Conservation (phyloP, 2,329 filamentous ascomycete genomes). For the Claviceps arundinis region DNA sequence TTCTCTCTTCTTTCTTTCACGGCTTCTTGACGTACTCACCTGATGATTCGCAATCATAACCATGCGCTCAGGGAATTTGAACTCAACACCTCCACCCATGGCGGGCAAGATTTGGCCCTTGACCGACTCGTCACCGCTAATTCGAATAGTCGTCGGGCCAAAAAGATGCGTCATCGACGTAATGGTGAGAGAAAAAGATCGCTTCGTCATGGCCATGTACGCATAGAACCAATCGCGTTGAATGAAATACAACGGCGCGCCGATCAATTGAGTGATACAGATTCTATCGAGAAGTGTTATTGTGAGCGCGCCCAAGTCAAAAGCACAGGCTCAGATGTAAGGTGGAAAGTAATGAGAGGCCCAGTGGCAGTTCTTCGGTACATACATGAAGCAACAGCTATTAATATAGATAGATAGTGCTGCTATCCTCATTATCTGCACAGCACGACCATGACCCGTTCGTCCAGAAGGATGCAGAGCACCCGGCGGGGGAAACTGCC, state of each 20-base stretch:
- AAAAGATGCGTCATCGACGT: slow-evolving; percentile 77
- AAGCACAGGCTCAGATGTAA: not conserved
- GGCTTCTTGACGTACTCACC: slow-evolving; percentile 23
- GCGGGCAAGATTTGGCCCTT: slow-evolving; percentile 59
- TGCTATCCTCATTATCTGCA: slow-evolving; percentile 39
- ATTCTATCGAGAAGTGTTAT: slow-evolving; percentile 30
- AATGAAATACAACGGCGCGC: slow-evolving; percentile 60
- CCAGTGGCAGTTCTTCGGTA: not conserved
- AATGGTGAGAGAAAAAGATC: slow-evolving; percentile 65
- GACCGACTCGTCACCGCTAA: slow-evolving; percentile 74
- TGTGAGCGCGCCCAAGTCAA: not conserved
- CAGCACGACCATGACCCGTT: slow-evolving; percentile 34
- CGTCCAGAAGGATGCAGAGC: slow-evolving; percentile 40
- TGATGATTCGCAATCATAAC: slow-evolving; percentile 83
- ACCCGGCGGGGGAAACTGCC: slow-evolving; percentile 5
- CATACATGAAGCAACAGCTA: slow-evolving; percentile 32
- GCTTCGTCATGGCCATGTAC: slow-evolving; percentile 80
- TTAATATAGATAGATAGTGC: slow-evolving; percentile 40
- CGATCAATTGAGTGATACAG: slow-evolving; percentile 60
- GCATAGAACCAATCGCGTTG: slow-evolving; percentile 69
- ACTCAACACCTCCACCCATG: slow-evolving; percentile 59
- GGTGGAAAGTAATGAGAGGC: not conserved
- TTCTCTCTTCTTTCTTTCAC: not conserved
- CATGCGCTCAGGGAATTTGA: slow-evolving; percentile 67
- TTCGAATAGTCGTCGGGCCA: slow-evolving; percentile 69